These are phyloP conservation scores for Bryum argenteum DNA, from an alignment of 225 moss, liverwort and hornwort genomes.

Conservation along the genomic window DNA sequence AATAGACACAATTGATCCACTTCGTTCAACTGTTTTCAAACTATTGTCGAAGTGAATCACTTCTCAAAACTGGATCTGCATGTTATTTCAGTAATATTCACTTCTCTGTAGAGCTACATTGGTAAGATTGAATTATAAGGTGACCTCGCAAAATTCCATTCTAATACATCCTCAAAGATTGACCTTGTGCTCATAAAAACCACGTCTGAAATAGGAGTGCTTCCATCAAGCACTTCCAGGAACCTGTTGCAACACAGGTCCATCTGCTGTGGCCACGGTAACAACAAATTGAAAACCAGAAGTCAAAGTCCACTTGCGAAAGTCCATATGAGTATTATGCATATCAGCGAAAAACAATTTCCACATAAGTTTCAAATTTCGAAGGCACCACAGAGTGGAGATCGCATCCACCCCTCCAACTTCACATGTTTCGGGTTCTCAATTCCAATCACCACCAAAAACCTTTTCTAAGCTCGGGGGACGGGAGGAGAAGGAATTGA, in stretches of 20 bases:
- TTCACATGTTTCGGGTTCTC: slow-evolving; percentile 5
- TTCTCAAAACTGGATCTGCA: too few relatives aligned
- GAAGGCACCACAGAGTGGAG: background rate
- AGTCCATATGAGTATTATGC: background rate
- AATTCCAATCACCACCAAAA: background rate
- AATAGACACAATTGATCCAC: too few relatives aligned
- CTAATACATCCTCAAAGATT: too few relatives aligned
- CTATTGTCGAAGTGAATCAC: too few relatives aligned
- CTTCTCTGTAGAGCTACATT: too few relatives aligned
- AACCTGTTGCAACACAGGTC: slow-evolving; percentile 72
- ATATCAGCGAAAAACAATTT: background rate
- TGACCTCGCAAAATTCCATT: background rate
- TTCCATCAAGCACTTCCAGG: slow-evolving; percentile 71
- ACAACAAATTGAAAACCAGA: background rate
- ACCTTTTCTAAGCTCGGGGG: background rate
- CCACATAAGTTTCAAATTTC: background rate
- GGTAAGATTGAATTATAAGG: too few relatives aligned
- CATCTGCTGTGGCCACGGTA: slow-evolving; percentile 70
- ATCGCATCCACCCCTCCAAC: background rate
- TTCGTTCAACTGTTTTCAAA: too few relatives aligned
- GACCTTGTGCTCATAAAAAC: background rate
- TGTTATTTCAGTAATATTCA: too few relatives aligned
- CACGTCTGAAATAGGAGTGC: background rate
- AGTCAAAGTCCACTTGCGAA: background rate
- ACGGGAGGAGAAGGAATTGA: background rate